Percentiles rank a stretch among this genome's conserved stretches.
Conservation (phyloP, 192 early-diverging fungal species). For the Coemansia sp. region DNA sequence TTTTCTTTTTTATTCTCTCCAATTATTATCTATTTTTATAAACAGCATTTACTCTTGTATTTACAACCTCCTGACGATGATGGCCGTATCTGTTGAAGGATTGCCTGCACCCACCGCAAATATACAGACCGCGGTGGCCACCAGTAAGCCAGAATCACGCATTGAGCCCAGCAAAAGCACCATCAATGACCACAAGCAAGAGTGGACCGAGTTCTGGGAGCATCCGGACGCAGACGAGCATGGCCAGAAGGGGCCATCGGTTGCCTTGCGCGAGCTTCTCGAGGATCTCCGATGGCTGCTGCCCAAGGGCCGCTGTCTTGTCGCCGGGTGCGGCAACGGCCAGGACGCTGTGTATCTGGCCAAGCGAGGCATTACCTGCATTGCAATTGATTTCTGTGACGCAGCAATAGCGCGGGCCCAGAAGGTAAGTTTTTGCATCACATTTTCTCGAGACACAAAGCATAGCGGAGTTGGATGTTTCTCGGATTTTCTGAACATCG, state of each 20-base stretch:
- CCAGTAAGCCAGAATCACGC: conserved; percentile 3
- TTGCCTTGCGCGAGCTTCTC: conserved; percentile 44
- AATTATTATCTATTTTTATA: background rate
- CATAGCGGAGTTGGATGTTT: no score
- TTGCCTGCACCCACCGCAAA: background rate
- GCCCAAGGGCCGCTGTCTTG: conserved; percentile 45
- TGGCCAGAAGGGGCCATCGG: conserved; percentile 26
- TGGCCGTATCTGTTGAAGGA: conserved; percentile 40
- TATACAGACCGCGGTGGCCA: background rate
- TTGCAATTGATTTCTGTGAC: conserved; percentile 69
- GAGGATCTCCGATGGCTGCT: conserved; percentile 46
- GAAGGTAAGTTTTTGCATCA: no score
- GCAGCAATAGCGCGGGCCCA: conserved; percentile 56
- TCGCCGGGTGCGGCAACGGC: conserved; percentile 56
- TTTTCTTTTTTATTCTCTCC: background rate
- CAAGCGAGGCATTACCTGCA: conserved; percentile 42
- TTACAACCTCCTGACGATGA: conserved; percentile 16
- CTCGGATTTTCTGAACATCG: no score
- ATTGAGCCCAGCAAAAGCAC: background rate
- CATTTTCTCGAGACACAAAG: no score
- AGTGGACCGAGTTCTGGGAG: conserved; percentile 41
- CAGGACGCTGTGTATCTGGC: conserved; percentile 77
- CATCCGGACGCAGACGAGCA: conserved; percentile 10
- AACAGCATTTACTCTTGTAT: no score
- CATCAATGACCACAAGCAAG: conserved; percentile 13